phyloP scores from a whole-genome alignment of 2,329 filamentous ascomycete species.

The Aspergillaceae sp. region DNA sequence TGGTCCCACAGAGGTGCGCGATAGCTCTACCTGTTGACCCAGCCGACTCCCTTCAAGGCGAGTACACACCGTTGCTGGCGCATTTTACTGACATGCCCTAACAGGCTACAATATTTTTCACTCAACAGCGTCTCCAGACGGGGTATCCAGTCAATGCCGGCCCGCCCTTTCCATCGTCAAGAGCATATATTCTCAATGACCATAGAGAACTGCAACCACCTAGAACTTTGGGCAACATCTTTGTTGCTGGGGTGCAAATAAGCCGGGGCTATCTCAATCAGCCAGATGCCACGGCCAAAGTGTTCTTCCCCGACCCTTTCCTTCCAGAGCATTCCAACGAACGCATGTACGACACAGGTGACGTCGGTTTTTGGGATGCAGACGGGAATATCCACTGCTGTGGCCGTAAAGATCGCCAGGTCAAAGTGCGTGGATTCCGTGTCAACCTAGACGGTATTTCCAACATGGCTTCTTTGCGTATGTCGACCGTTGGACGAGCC shows the following conservation, averaged over 20 bases:
- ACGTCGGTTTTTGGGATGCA: slow-evolving; percentile 29
- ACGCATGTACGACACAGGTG: slow-evolving; percentile 37
- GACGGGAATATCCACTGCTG: slow-evolving; percentile 32
- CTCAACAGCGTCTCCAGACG: slow-evolving; percentile 21
- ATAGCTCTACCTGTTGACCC: background rate
- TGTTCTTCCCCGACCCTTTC: slow-evolving; percentile 26
- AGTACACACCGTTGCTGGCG: no score
- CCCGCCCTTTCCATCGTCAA: slow-evolving; percentile 25
- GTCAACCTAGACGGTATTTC: slow-evolving; percentile 32
- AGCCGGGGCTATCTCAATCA: slow-evolving; percentile 33
- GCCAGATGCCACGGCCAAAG: slow-evolving; percentile 19
- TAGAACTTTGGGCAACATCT: slow-evolving; percentile 36
- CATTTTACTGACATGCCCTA: no score
- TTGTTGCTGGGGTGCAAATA: slow-evolving; percentile 38
- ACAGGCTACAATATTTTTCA: slow-evolving; percentile 31
- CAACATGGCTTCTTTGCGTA: background rate
- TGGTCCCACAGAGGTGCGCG: slow-evolving; percentile 29
- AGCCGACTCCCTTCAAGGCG: no score
- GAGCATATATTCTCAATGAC: slow-evolving; percentile 37
- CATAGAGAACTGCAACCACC: slow-evolving; percentile 19
- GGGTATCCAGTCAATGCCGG: slow-evolving; percentile 30
- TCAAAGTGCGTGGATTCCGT: slow-evolving; percentile 33
- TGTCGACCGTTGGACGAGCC: background rate
- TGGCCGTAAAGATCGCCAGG: slow-evolving; percentile 37
- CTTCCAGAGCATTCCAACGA: slow-evolving; percentile 8